Evolutionary conservation across 1,139 yeast species (phyloP), one percentile per base, ranked within the genome.

Genomic region (Yamadazyma kanchanaburiensis): DNA sequence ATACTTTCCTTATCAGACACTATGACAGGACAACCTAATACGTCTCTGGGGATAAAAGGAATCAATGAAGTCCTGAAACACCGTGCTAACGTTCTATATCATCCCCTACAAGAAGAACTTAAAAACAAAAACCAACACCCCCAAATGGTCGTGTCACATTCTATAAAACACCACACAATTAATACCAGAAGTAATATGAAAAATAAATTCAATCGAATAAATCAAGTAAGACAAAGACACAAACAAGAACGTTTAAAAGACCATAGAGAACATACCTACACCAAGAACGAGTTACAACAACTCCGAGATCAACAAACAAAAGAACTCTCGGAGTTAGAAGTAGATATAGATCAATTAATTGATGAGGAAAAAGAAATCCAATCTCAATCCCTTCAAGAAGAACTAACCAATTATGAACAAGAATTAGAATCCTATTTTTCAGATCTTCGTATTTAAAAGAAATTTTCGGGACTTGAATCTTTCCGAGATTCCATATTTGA

Each of bases 221-320:
- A 45, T 29, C 53, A 53, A 27, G 52, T 51, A 15, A 46, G 72
- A 22, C 55, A 54, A 25, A 49, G 54, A 17, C 52, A 55, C 24
- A 46, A 58, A 15, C 49, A 53, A 22, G 58, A 56, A 16, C 46
- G 39, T 23, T 17, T 57, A 19, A 42, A 38, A 15, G 25, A 42
- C 13, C 46, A 44, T 19, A 45, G 72, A 20, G 64, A 58, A 25
- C 46, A 47, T 21, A 34, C 45, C 8, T 33, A 41, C 26, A 57
- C 55, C 16, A 20, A 36, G 8, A 69, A 64, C 37, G 43, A 43
- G 3, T 31, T 29, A 7, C 29, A 38, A 4, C 58, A 55, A 30
- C 34, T 33, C 19, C 30, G 38, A n/a, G 33, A 34, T n/a, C 21
- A 44, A n/a, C 45, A 46, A 21, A 42, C 45, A 18, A 31, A 41